Percentiles rank a stretch among this genome's conserved stretches.
Conservation (phyloP, 2,329 filamentous ascomycete genomes). For the Pseudopyricularia cyperi region DNA sequence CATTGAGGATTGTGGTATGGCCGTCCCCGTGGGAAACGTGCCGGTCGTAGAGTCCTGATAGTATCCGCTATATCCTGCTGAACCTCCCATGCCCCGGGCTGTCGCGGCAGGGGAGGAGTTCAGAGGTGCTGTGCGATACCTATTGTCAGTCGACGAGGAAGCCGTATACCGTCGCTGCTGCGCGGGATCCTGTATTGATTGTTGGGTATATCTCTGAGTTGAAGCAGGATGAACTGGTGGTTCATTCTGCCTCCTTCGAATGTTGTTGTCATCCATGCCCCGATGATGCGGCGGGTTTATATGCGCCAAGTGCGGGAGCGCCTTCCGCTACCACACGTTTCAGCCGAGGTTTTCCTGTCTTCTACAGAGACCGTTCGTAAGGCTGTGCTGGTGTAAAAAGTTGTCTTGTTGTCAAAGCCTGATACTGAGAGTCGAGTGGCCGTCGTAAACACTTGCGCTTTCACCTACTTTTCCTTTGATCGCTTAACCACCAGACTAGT, state of each 20-base stretch:
- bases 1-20: conserved; percentile 41
- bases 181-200: conserved; percentile 30
- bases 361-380: background rate
- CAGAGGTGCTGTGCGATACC: conserved; percentile 34
- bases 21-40: conserved; percentile 35
- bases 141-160: conserved; percentile 19
- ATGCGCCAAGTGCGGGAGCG: conserved; percentile 19
- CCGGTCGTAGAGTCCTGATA: conserved; percentile 38
- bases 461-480: background rate
- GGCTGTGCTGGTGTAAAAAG: background rate
- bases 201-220: conserved; percentile 35
- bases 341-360: background rate
- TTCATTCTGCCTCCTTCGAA: conserved; percentile 63
- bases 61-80: conserved; percentile 44
- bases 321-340: background rate
- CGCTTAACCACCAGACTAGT: background rate
- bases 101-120: conserved; percentile 29
- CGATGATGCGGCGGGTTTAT: conserved; percentile 33
- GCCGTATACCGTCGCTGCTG: conserved; percentile 29
- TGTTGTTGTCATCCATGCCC: conserved; percentile 70
- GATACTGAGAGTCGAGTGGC: background rate
- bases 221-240: conserved; percentile 49
- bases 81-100: conserved; percentile 36
- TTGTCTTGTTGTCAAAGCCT: background rate
- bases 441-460: background rate